Evolutionary conservation across 495 filamentous ascomycete species (phyloP), one percentile per base, ranked within the genome.

Genomic region (Aspergillus campestris): DNA sequence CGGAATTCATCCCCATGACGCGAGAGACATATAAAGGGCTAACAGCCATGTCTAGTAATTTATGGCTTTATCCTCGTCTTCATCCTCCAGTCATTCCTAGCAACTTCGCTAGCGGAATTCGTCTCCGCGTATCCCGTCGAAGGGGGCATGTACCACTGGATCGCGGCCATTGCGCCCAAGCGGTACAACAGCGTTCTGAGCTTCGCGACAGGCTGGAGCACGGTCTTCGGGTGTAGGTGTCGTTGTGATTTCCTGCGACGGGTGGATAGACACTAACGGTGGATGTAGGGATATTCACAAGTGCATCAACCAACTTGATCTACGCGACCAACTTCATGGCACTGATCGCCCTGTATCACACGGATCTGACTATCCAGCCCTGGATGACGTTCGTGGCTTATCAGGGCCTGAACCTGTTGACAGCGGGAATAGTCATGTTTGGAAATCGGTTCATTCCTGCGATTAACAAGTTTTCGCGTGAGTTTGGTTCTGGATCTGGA

Each of bases 61-160:
- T 67, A 67, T 39, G 66, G 66, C 34, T 70, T 70, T 33, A 67
- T 70, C 24, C 56, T 69, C 2, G 69, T 72, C 6, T 71, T 70
- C n/a, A 63, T 71, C 34, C 72, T 73, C 10, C 73, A 77, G 34
- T 61, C 57, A 1, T 67, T 75, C 24, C 62, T 75, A 12, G 70
- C 61, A 0, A 68, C 75, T 0, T 77, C 73, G 0, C 64, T 79
- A 52, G 74, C 75, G 10, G 75, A 77, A 53, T 77, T 76, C 52
- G 74, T 74, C 31, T 71, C 65, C 2, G 70, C 72, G 31, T 77
- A 74, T 43, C 73, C 73, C 3, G 60, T 65, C 29, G 67, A 71
- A 27, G 73, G 73, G 31, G 73, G 73, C 11, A 75, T 77, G 57
- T 78, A 78, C 36, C 71, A 70, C 28, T 78, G 74, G 74, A 73